These are phyloP conservation scores for Platanus orientalis DNA, from an alignment of 164 flowering plant species.

Conservation along the genomic window DNA sequence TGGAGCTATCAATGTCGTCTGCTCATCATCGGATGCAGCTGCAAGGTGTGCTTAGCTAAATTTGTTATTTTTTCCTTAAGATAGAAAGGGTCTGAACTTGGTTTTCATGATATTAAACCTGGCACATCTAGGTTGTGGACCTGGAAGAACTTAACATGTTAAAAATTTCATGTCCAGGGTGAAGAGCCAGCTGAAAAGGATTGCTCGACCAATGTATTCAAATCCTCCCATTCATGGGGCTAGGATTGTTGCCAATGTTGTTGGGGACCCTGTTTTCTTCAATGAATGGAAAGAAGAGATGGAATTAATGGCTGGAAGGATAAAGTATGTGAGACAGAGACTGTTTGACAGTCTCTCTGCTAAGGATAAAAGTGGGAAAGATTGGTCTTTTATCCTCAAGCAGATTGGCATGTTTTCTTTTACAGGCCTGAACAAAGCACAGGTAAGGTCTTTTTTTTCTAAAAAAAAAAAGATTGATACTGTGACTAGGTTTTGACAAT, in stretches of 20 bases:
- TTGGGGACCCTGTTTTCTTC: slow-evolving; percentile 74
- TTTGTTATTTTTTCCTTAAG: not conserved
- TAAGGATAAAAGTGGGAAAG: slow-evolving; percentile 87
- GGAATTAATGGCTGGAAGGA: slow-evolving; percentile 98
- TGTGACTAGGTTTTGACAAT: not conserved
- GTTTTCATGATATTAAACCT: not conserved
- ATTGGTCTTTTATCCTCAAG: slow-evolving; percentile 88
- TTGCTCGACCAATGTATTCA: slow-evolving; percentile 98
- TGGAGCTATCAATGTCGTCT: slow-evolving; percentile 90
- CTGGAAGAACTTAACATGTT: not conserved
- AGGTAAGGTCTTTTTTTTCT: slow-evolving; percentile 53
- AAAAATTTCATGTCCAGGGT: slow-evolving; percentile 48
- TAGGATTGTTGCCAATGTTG: slow-evolving; percentile 86
- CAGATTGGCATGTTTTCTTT: slow-evolving; percentile 99
- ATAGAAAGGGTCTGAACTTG: not conserved
- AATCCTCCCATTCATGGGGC: slow-evolving; percentile 98
- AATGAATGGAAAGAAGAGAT: slow-evolving; percentile 93
- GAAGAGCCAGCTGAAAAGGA: slow-evolving; percentile 92
- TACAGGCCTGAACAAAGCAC: slow-evolving; percentile 89
- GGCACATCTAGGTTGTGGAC: not conserved
- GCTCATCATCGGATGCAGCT: slow-evolving; percentile 87
- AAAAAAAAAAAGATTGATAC: not conserved
- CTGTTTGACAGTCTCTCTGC: slow-evolving; percentile 65
- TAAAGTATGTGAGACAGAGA: slow-evolving; percentile 82
- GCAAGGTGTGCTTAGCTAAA: slow-evolving; percentile 56